phyloP scores from a whole-genome alignment of 2,329 filamentous ascomycete species.

The Scopulariopsis brevicaulis region DNA sequence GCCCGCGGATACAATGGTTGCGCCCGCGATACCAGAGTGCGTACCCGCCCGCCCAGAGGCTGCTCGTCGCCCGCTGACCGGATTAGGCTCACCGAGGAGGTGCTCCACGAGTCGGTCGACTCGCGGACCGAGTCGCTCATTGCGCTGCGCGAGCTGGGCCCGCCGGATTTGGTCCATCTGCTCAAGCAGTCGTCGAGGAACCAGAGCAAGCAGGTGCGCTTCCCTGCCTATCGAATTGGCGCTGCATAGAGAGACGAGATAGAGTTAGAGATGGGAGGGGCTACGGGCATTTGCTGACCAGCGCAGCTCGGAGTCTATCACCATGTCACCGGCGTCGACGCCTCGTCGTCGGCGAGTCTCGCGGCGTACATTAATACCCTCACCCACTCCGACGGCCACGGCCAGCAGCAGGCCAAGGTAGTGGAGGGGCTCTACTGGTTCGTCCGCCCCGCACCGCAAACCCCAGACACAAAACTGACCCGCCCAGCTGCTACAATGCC shows the following conservation, averaged over 20 bases:
- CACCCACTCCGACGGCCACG: slow-evolving; percentile 69
- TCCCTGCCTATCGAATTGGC: background rate
- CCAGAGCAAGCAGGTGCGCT: slow-evolving; percentile 40
- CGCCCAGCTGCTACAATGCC: slow-evolving; percentile 80
- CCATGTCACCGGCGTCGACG: slow-evolving; percentile 94
- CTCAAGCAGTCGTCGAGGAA: slow-evolving; percentile 60
- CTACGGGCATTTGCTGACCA: background rate
- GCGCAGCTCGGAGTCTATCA: slow-evolving; percentile 82
- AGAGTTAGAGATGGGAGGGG: no score
- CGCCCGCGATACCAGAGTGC: slow-evolving; percentile 67
- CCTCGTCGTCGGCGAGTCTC: slow-evolving; percentile 91
- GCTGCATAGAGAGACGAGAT: no score
- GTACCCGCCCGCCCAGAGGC: background rate
- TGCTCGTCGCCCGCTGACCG: background rate
- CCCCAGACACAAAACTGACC: background rate
- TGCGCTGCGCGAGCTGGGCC: slow-evolving; percentile 81
- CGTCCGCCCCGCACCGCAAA: slow-evolving; percentile 11
- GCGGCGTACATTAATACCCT: slow-evolving; percentile 98
- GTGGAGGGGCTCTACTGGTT: slow-evolving; percentile 92
- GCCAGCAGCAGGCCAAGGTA: slow-evolving; percentile 69
- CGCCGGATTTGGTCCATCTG: slow-evolving; percentile 90
- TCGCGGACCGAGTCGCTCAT: slow-evolving; percentile 82
- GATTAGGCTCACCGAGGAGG: slow-evolving; percentile 83
- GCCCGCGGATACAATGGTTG: slow-evolving; percentile 44
- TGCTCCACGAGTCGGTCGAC: slow-evolving; percentile 83